Evolutionary conservation across 306 rosid genomes (phyloP), one percentile per base, ranked within the genome.

Genomic region (Betula pendula): DNA sequence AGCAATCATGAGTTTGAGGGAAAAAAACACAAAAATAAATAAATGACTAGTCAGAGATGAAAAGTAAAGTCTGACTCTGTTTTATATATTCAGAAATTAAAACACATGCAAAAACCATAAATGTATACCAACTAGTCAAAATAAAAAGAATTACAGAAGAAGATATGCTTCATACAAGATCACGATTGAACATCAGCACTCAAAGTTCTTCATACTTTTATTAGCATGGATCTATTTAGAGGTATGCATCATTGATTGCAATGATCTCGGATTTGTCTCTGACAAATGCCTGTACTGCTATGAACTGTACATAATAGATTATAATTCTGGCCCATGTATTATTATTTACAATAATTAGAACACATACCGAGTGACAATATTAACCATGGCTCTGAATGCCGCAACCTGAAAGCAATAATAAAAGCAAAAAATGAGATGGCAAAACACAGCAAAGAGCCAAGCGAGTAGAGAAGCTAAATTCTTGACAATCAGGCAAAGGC

Each of bases 321-420:
- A 59, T 81, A 81, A 75, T 44, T 73, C 51, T 35, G 62, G 72
- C 65, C 53, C 12, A 84, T 24, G 52, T 69, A 70, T 62, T 44
- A 29, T 25, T 75, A 75, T 70, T 31, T 75, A 68, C 66, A 81
- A 79, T 58, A 73, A 76, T 53, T 66, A 66, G 66, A 83, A 78
- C 47, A 75, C 81, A 73, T 78, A 95, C 99, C 99, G 82, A 65
- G 97, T 95, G 52, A 95, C 99, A 68, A 95, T 95, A 86, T 93
- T 95, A 73, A 95, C 99, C 99, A 95, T 92, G 58, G 99, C 97
- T 81, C 99, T 92, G 86, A 95, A 95, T 25, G 99, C 99, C 20
- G 99, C 99, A 85, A 95, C 99, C 99, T 95, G 86, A 78, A 84
- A 84, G 71, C 83, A 81, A 77, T 52, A 31, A 69, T 0, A 27